phyloP scores from a whole-genome alignment of 768 basidiomycete genomes.

The Amanita phalloides region DNA sequence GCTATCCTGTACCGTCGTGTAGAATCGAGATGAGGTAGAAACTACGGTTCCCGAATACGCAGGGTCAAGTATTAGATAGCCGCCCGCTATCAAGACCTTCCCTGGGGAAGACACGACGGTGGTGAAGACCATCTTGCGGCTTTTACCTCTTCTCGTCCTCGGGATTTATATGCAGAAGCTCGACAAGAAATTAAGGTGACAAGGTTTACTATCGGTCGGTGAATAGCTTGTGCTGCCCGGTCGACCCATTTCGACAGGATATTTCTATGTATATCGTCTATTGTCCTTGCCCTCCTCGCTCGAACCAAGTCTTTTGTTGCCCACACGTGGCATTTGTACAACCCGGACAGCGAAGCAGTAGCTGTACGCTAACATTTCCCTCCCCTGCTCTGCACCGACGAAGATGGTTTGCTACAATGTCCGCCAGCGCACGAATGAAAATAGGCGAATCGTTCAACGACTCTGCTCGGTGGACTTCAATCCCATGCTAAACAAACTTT shows the following conservation, averaged over 20 bases:
- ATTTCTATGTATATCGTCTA: not conserved
- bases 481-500: slow-evolving; percentile 56
- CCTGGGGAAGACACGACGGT: slow-evolving; percentile 87
- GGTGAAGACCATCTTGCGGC: slow-evolving; percentile 28
- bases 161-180: not conserved
- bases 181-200: not conserved
- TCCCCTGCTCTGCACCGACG: slow-evolving; percentile 46
- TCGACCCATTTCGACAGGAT: not conserved
- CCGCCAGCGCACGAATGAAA: slow-evolving; percentile 90
- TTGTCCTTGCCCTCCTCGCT: slow-evolving; percentile 50
- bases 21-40: slow-evolving; percentile 91
- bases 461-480: slow-evolving; percentile 81
- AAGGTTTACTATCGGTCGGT: not conserved
- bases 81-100: slow-evolving; percentile 91
- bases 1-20: slow-evolving; percentile 53
- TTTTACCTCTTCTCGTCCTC: not conserved
- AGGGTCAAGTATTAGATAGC: slow-evolving; percentile 93
- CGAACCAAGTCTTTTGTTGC: slow-evolving; percentile 85
- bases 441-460: slow-evolving; percentile 94
- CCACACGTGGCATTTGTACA: slow-evolving; percentile 86
- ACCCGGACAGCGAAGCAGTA: slow-evolving; percentile 85
- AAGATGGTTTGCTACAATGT: slow-evolving; percentile 78
- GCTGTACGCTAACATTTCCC: slow-evolving; percentile 65
- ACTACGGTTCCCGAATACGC: slow-evolving; percentile 80
- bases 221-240: not conserved